Conservation (phyloP, 768 basidiomycete species). For the Pleurotus tuoliensis region DNA sequence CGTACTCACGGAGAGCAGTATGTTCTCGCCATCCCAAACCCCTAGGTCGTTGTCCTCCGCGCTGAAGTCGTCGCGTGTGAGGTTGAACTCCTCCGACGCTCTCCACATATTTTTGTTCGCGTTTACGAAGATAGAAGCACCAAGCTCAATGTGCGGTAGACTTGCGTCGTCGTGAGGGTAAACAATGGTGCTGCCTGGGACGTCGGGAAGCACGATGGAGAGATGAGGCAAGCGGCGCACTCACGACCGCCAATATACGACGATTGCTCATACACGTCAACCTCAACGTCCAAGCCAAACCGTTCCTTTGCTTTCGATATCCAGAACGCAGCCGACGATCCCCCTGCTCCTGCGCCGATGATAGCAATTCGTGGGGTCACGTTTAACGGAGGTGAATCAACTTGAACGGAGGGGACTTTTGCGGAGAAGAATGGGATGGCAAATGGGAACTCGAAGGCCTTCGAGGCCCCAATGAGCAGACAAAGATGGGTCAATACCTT, state of each 20-base stretch:
- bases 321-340: constrained; percentile 82
- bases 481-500: constrained; percentile 14
- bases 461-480: constrained; percentile 26
- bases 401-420: constrained; percentile 18
- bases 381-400: constrained; percentile 11
- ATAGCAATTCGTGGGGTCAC: constrained; percentile 66
- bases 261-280: constrained; percentile 82
- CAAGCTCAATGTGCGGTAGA: constrained; percentile 71
- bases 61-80: constrained; percentile 47
- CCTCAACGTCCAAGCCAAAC: constrained; percentile 62
- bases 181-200: constrained; percentile 70
- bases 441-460: constrained; percentile 52
- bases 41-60: constrained; percentile 52
- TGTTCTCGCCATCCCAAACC: constrained; percentile 80
- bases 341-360: constrained; percentile 88
- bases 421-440: constrained; percentile 47
- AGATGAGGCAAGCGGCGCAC: constrained; percentile 26
- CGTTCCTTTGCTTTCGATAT: constrained; percentile 74
- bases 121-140: constrained; percentile 83
- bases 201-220: not conserved
- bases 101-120: constrained; percentile 69
- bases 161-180: constrained; percentile 63
- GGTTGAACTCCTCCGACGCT: constrained; percentile 77
- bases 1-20: constrained; percentile 57
- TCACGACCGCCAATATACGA: constrained; percentile 81